Conservation (phyloP, 2,329 filamentous ascomycete species). For the Myriangium duriaei region DNA sequence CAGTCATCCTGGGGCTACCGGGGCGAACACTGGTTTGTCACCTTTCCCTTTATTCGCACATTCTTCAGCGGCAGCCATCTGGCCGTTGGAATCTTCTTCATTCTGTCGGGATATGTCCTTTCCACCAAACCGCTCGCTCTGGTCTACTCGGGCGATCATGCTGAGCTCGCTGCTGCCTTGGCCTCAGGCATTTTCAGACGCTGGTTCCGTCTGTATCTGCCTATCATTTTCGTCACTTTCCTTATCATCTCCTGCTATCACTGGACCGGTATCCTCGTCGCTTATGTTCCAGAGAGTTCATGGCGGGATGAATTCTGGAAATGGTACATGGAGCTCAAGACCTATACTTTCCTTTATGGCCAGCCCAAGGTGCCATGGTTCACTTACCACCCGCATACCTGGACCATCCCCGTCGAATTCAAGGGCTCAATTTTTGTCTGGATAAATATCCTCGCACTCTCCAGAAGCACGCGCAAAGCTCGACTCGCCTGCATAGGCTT, state of each 20-base stretch:
- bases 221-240: slow-evolving; percentile 44
- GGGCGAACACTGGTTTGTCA: slow-evolving; percentile 36
- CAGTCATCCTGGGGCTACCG: slow-evolving; percentile 43
- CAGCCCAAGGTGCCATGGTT: slow-evolving; percentile 40
- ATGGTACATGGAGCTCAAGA: slow-evolving; percentile 48
- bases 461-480: slow-evolving; percentile 41
- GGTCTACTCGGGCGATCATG: slow-evolving; percentile 30
- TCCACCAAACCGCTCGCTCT: slow-evolving; percentile 33
- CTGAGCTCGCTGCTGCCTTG: slow-evolving; percentile 30
- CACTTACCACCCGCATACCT: slow-evolving; percentile 5
- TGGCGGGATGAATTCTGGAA: slow-evolving; percentile 35
- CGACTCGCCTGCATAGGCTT: slow-evolving; percentile 42
- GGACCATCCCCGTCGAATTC: slow-evolving; percentile 5
- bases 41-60: slow-evolving; percentile 45
- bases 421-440: slow-evolving; percentile 41
- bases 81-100: slow-evolving; percentile 42
- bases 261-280: slow-evolving; percentile 34
- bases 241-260: slow-evolving; percentile 43
- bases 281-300: slow-evolving; percentile 15
- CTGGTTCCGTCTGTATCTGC: slow-evolving; percentile 39
- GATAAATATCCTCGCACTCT: slow-evolving; percentile 43
- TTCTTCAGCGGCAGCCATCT: slow-evolving; percentile 52
- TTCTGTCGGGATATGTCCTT: slow-evolving; percentile 42
- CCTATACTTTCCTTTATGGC: slow-evolving; percentile 56
- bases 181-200: slow-evolving; percentile 39